Evolutionary conservation across 768 basidiomycete genomes (phyloP).

Genomic region (Termitomyces sp.): DNA sequence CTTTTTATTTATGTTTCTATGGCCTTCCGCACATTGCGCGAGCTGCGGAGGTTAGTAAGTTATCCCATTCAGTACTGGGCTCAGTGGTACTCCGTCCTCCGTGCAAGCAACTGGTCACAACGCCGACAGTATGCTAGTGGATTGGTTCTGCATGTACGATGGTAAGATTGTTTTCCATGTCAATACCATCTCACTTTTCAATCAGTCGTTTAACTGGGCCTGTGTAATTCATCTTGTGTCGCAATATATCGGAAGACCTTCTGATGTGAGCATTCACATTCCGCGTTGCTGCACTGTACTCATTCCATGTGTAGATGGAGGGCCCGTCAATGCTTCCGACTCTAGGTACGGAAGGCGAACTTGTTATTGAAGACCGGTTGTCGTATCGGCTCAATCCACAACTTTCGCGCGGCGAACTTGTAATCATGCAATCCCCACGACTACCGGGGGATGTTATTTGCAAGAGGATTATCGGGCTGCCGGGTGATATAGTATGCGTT

Average conservation of each 20-base stretch:
- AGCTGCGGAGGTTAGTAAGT: neutral
- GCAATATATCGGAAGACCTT: conserved; percentile 56
- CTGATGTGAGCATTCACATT: conserved; percentile 36
- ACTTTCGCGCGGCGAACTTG: conserved; percentile 71
- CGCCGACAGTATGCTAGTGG: conserved; percentile 14
- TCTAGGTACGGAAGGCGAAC: conserved; percentile 53
- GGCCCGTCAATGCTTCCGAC: conserved; percentile 86
- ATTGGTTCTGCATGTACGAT: conserved; percentile 17
- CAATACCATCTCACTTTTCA: neutral
- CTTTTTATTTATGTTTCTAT: conserved; percentile 5
- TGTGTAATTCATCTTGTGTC: conserved; percentile 62
- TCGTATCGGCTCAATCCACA: conserved; percentile 49
- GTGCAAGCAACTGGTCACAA: conserved; percentile 14
- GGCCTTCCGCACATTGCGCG: neutral
- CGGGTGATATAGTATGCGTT: conserved; percentile 85
- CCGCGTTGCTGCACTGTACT: conserved; percentile 1
- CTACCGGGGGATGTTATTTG: conserved; percentile 68
- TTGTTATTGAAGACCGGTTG: conserved; percentile 60
- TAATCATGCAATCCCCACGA: conserved; percentile 69
- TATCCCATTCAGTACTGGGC: neutral
- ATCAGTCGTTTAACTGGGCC: conserved; percentile 49
- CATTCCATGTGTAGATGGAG: conserved; percentile 41
- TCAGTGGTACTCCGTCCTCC: conserved; percentile 8
- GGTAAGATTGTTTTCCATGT: neutral
- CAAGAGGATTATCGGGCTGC: conserved; percentile 87